Evolutionary conservation across 805 yeast species (phyloP).

Genomic region (Pichia californica): DNA sequence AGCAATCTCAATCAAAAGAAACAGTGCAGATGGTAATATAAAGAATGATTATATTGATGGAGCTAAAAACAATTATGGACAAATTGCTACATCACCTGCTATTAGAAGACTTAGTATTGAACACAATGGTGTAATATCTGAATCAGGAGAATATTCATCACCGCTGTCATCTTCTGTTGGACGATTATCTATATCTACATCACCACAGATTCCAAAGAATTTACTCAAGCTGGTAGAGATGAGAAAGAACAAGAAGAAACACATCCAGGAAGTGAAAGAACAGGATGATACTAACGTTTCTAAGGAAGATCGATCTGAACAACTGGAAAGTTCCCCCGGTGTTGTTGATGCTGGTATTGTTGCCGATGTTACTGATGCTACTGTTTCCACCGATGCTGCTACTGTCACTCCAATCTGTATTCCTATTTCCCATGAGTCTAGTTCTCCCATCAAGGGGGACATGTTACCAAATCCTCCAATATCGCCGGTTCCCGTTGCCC

Average conservation of each 20-base stretch:
- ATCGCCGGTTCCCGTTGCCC: background rate
- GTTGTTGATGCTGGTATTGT: too few species aligned
- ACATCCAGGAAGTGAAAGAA: background rate
- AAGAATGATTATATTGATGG: background rate
- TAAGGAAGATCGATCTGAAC: too few species aligned
- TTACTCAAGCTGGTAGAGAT: slow-evolving; percentile 49
- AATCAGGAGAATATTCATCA: background rate
- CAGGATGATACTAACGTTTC: too few species aligned
- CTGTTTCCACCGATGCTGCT: too few species aligned
- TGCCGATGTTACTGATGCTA: too few species aligned
- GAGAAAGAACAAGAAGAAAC: slow-evolving; percentile 24
- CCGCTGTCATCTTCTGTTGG: background rate
- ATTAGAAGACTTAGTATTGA: slow-evolving; percentile 2
- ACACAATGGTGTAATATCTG: background rate
- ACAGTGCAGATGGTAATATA: background rate
- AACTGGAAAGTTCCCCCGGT: background rate
- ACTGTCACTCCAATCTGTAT: too few species aligned
- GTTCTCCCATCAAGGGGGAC: too few species aligned
- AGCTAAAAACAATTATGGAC: background rate
- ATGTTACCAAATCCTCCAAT: background rate
- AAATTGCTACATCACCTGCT: background rate
- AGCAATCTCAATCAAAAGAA: slow-evolving; percentile 3
- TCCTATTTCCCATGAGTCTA: too few species aligned
- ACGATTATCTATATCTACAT: slow-evolving; percentile 46
- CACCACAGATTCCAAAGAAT: slow-evolving; percentile 65